Evolutionary conservation across 148 eudicot species (phyloP).

Genomic region (Simmondsia chinensis): DNA sequence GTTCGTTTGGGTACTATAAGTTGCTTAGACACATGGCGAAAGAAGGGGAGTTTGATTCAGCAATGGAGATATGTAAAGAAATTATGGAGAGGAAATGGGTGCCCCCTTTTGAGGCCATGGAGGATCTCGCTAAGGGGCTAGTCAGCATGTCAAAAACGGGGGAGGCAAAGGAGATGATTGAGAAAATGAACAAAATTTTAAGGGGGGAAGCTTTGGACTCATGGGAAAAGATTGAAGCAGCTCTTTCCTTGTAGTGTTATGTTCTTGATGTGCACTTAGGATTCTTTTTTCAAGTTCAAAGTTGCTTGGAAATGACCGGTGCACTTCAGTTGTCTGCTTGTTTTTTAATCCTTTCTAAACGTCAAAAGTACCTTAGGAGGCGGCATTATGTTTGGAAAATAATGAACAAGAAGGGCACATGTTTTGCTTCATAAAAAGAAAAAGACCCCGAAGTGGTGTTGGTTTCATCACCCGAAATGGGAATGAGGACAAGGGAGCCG

Average conservation of each 20-base stretch:
- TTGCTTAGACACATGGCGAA: conserved; percentile 22
- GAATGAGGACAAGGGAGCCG: too few relatives aligned
- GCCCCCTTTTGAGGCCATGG: conserved; percentile 22
- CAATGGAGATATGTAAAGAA: conserved; percentile 19
- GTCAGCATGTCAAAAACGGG: conserved; percentile 9
- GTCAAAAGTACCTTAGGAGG: too few relatives aligned
- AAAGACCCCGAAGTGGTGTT: too few relatives aligned
- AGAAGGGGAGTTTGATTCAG: conserved; percentile 21
- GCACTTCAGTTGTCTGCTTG: too few relatives aligned
- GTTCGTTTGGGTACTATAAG: conserved; percentile 15
- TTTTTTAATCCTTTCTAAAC: too few relatives aligned
- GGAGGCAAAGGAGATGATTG: conserved; percentile 19
- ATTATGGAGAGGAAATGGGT: conserved; percentile 15
- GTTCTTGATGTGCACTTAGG: too few relatives aligned
- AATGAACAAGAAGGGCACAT: too few relatives aligned
- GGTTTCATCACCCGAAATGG: too few relatives aligned
- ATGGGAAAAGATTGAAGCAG: conserved; percentile 22
- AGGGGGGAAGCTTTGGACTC: conserved; percentile 18
- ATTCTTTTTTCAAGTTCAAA: too few relatives aligned
- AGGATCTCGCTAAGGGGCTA: conserved; percentile 19
- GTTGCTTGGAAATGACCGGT: too few relatives aligned
- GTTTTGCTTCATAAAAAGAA: too few relatives aligned
- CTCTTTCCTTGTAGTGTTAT: conserved; percentile 13
- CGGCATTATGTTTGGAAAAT: too few relatives aligned
- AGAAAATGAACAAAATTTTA: conserved; percentile 14